Evolutionary conservation across 371 early-diverging fungal species (phyloP), one percentile per base, ranked within the genome.

Genomic region (Mucor saturninus): DNA sequence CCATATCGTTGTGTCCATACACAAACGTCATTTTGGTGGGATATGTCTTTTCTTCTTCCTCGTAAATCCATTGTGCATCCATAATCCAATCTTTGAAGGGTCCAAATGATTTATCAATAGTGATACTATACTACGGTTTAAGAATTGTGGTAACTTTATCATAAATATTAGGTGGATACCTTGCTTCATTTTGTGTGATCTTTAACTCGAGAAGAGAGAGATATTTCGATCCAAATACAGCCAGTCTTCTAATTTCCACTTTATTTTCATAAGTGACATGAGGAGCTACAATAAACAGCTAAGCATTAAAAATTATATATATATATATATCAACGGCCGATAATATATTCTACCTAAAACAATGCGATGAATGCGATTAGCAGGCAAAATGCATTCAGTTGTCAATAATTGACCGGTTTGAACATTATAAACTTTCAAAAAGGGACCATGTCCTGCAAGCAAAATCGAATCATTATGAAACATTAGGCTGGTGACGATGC

Each of bases 1-100:
- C 79, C 0, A 91, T 84, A 67, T 83, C 84, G 67, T 92, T 93
- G 62, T 95, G 95, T 0, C 89, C 92, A 64, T 84, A 89, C 0
- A 87, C 90, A 29, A 95, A 54, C 0, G 90, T 89, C 40, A 90
- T 53, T 62, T 69, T 37, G 1, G 31, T 59, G 5, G 60, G 50
- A 14, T 29, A 21, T 7, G 54, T 46, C 14, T 45, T 39, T 2
- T 57, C 67, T 52, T 61, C 66, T 21, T 52, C 48, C 2, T 68
- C 68, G 56, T 74, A 68, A 6, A 89, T 65, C 91, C 89, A 90
- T 45, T 86, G 86, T 2, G 78, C 85, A 55, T 90, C 90, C 69
- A 86, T 80, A 65, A 91, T 89, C 91, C 92, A 91, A 64, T 90
- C 89, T 0, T 70, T 65, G 54, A 85, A 74, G 15, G 77, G 81